Evolutionary conservation across 1,284 basidiomycete genomes (phyloP), one percentile per base, ranked within the genome.

Genomic region (Trametes hirsuta): DNA sequence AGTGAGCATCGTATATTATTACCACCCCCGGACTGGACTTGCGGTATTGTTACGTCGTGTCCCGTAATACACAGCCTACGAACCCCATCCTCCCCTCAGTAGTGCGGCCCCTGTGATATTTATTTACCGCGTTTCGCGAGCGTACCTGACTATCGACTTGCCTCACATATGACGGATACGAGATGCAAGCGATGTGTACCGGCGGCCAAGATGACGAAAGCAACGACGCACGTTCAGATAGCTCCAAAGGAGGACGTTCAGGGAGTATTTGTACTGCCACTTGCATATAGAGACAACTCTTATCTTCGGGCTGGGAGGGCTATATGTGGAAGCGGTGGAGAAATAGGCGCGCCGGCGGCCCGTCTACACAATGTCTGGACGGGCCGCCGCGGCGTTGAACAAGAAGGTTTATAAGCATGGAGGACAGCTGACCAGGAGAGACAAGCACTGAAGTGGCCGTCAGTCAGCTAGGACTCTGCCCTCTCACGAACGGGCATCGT

Each of bases 21-120:
- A 36, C 37, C 52, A 14, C 4, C 18, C 49, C 46, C 21, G 58
- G 58, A 60, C 62, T 55, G 47, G 48, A 24, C 47, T 30, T 30
- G 30, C 8, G 30, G 30, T 46, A 46, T 53, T 41, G 53, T 40
- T 58, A 49, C 50, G 58, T 58, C 50, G 52, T 42, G 49, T 50
- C 48, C 53, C 55, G 37, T 65, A 65, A 64, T 64, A 45, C 59
- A 48, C 42, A 61, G 34, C 53, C 50, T 40, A 48, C 30, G 18
- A 30, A 5, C 1, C 30, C 5, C 8, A 30, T 30, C 30, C 10
- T 24, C 10, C 45, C 37, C 18, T 36, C 41, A 34, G 41, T 49
- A 47, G 46, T 50, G 48, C 39, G 39, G 30, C 1, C 30, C 6
- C 25, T 40, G 9, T 4, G 11, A 37, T 54, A 54, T 47, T 47